Evolutionary conservation across 106 monocot genomes (phyloP).

Genomic region (Platanthera guangdongensis): DNA sequence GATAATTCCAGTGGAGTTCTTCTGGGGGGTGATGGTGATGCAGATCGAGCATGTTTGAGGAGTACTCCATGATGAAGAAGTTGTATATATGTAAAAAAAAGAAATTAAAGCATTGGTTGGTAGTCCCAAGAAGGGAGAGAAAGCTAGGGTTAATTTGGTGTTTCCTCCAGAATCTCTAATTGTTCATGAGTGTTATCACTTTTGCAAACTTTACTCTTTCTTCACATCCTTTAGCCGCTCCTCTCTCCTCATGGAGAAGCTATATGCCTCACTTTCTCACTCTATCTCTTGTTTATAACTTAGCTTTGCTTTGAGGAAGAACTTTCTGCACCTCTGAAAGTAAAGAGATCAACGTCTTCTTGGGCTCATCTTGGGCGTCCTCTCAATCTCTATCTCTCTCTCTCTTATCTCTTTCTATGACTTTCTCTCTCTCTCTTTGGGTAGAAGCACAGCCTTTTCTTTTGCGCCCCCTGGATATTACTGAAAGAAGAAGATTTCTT

Average conservation of each 20-base stretch:
- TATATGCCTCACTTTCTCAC: constrained; percentile 6
- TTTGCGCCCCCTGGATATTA: not conserved
- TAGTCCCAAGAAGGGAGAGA: constrained; percentile 17
- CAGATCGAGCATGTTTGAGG: constrained; percentile 15
- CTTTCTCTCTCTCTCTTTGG: not conserved
- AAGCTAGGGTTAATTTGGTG: not conserved
- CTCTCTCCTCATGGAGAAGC: not conserved
- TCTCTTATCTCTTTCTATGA: no score
- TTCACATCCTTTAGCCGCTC: not conserved
- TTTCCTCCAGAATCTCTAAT: not conserved
- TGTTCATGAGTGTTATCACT: not conserved
- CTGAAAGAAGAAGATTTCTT: constrained; percentile 10
- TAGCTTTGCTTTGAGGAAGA: constrained; percentile 8
- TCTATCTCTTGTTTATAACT: constrained; percentile 3
- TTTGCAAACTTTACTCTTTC: constrained; percentile 10
- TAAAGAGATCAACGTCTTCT: constrained; percentile 2
- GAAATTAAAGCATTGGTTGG: not conserved
- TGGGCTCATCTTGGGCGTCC: not conserved
- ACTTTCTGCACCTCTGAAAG: constrained; percentile 19
- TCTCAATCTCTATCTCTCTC: no score
- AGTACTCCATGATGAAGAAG: constrained; percentile 10
- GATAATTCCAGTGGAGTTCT: constrained; percentile 5
- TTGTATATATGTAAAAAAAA: constrained; percentile 5
- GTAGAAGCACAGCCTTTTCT: not conserved
- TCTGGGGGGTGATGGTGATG: constrained; percentile 11